phyloP scores from a whole-genome alignment of 2,329 filamentous ascomycete genomes.

The Rugonectria rugulosa region DNA sequence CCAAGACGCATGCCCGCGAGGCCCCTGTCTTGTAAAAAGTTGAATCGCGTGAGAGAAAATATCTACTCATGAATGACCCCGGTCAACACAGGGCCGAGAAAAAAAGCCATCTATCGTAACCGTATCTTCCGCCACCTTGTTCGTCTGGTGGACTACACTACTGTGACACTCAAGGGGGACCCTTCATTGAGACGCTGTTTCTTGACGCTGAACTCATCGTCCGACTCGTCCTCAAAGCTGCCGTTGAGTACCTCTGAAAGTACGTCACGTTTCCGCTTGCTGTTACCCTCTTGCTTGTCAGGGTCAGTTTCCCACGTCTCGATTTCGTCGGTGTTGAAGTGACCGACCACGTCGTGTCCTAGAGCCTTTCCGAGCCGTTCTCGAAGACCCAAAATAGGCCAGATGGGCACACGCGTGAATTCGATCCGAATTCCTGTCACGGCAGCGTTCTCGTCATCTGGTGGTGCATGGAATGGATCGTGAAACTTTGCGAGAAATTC shows the following conservation, averaged over 20 bases:
- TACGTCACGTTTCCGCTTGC: slow-evolving; percentile 46
- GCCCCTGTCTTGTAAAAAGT: slow-evolving; percentile 16
- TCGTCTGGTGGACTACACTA: slow-evolving; percentile 31
- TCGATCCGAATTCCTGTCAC: slow-evolving; percentile 53
- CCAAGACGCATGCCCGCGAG: slow-evolving; percentile 14
- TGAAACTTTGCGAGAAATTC: slow-evolving; percentile 60
- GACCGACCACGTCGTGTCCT: slow-evolving; percentile 58
- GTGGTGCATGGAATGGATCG: slow-evolving; percentile 51
- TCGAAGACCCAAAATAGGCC: slow-evolving; percentile 63
- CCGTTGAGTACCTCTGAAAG: slow-evolving; percentile 49
- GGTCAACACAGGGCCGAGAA: too few species aligned
- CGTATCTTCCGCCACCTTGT: neutral
- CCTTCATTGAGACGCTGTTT: slow-evolving; percentile 44
- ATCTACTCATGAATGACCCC: slow-evolving; percentile 17
- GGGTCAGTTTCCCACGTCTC: slow-evolving; percentile 54
- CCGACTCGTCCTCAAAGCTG: slow-evolving; percentile 50
- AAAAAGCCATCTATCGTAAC: too few species aligned
- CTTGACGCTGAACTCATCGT: slow-evolving; percentile 46
- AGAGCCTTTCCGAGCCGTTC: slow-evolving; percentile 63
- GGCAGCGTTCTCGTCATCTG: slow-evolving; percentile 32
- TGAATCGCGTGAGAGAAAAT: slow-evolving; percentile 1
- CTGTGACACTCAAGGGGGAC: slow-evolving; percentile 39
- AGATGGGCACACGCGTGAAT: slow-evolving; percentile 58
- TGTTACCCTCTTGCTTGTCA: slow-evolving; percentile 42
- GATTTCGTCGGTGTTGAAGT: slow-evolving; percentile 49